Conservation (phyloP, 805 yeast species). For the Ogataea pilisensis region DNA sequence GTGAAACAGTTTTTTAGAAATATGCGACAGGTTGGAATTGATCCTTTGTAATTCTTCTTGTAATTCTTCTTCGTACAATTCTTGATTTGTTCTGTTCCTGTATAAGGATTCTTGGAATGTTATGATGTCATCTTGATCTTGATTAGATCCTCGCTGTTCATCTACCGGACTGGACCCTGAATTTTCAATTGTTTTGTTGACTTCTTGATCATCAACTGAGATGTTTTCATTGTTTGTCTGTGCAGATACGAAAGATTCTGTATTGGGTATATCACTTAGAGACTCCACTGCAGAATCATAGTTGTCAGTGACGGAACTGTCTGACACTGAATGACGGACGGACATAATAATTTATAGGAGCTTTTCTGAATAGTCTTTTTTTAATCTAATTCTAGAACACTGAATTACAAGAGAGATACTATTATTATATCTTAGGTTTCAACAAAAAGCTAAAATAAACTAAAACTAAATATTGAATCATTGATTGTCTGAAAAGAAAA, state of each 20-base stretch:
- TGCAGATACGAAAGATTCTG: neutral
- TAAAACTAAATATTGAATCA: no score
- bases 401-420: no score
- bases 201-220: no score
- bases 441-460: no score
- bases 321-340: neutral
- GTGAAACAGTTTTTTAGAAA: constrained; percentile 15
- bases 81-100: constrained; percentile 9
- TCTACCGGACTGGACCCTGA: no score
- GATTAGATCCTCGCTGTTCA: neutral
- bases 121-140: constrained; percentile 4
- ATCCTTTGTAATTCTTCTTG: constrained; percentile 20
- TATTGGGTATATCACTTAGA: neutral
- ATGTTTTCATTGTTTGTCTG: neutral
- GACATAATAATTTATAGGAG: no score
- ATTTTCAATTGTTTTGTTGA: no score
- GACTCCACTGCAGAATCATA: constrained; percentile 14
- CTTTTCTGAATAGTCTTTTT: no score
- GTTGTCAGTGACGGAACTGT: constrained; percentile 1
- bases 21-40: constrained; percentile 16
- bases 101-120: constrained; percentile 11
- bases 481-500: no score
- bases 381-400: no score
- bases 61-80: constrained; percentile 21
- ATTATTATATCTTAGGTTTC: no score